Evolutionary conservation across 495 filamentous ascomycete species (phyloP), one percentile per base, ranked within the genome.

Genomic region (Aspergillus affinis): DNA sequence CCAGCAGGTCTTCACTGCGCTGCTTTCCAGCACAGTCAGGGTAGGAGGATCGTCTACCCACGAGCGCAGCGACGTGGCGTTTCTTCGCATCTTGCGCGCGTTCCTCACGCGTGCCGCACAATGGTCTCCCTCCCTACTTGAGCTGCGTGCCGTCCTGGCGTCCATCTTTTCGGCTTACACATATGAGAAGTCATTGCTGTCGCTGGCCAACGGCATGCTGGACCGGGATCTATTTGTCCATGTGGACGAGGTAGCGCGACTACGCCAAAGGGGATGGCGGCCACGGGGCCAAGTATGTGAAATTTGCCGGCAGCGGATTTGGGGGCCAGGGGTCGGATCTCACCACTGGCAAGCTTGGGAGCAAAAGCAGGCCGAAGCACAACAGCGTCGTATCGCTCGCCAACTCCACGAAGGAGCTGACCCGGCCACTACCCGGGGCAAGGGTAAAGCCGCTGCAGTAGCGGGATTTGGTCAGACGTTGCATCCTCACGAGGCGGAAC

Each of bases 161-260:
- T 91, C 90, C 7, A 92, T 98, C 49, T 98, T 98, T 72, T 87
- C 93, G 2, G 93, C 95, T 0, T 98, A 98, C 67, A 86, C 91
- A 0, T 97, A 97, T 69, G 95, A 98, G 70, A 88, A 90, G 65
- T 90, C 89, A 4, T 88, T 98, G 13, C 81, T 98, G 19, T 80
- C 84, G 2, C 85, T 98, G 15, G 90, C 95, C 12, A 93, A 92
- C 71, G 83, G 85, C 18, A 84, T 98, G 60, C 78, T 98, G 1
- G 93, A 97, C 59, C 88, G 92, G 61, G 91, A 96, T 66, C 81
- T 97, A 18, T 98, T 97, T 65, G 84, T 89, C 15, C 88, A 90
- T 62, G 92, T 97, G 46, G 82, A 85, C 44, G 83, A 90, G 59
- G 88, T 90, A 13, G 83, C 88, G 13, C 79, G 81, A 17, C 83